Percentiles rank a stretch among this genome's conserved stretches.
phyloP scores from a whole-genome alignment of 2,329 filamentous ascomycete species.

The Alternaria alternata region DNA sequence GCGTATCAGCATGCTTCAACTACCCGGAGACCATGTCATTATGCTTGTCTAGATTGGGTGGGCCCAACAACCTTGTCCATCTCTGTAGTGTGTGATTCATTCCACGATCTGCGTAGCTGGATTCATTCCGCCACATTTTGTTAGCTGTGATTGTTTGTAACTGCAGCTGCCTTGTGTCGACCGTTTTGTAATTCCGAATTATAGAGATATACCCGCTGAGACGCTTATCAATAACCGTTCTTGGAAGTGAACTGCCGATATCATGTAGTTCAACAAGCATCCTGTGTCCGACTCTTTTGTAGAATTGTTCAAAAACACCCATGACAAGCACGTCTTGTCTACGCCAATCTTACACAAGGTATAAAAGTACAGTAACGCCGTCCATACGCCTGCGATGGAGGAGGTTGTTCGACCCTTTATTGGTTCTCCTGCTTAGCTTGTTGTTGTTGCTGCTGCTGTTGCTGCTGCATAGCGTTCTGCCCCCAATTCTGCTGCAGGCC shows the following conservation, averaged over 20 bases:
- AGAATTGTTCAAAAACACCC: background rate
- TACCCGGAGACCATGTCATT: background rate
- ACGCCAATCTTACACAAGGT: constrained; percentile 2
- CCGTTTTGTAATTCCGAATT: background rate
- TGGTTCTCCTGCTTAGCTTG: constrained; percentile 4
- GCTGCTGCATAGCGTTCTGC: constrained; percentile 33
- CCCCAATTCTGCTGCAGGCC: constrained; percentile 43
- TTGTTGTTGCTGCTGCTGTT: constrained; percentile 22
- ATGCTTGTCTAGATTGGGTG: background rate
- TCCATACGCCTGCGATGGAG: constrained; percentile 16
- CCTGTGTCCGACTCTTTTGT: background rate
- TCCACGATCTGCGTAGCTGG: background rate
- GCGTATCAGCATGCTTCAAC: background rate
- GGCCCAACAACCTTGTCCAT: background rate
- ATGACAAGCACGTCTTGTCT: constrained; percentile 3
- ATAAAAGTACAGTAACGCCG: constrained; percentile 13
- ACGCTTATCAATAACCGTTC: background rate
- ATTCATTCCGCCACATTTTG: background rate
- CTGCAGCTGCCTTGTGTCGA: background rate
- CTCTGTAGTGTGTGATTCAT: background rate
- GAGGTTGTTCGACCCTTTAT: background rate
- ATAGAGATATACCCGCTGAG: background rate
- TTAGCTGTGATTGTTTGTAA: background rate
- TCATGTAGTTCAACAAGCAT: background rate
- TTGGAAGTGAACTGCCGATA: background rate